Percentiles rank a stretch among this genome's conserved stretches.
Evolutionary conservation across 2,329 filamentous ascomycete species (phyloP).

Genomic region (Gremmenia infestans): DNA sequence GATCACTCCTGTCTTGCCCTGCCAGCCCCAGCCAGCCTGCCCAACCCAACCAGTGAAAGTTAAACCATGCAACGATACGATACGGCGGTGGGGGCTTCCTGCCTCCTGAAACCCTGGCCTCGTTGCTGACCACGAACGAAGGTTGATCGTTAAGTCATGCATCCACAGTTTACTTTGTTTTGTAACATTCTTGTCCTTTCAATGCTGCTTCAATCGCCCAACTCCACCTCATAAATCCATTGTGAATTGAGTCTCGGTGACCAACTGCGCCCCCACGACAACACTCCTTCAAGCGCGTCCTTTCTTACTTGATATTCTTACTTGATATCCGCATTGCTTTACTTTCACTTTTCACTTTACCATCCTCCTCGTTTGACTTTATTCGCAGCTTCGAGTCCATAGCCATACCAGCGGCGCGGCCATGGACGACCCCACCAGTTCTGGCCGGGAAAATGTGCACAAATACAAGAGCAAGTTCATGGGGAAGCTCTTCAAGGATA

Average conservation of each 20-base stretch:
- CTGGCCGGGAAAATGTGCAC: slow-evolving; percentile 26
- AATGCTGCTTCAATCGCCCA: background rate
- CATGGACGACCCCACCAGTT: slow-evolving; percentile 21
- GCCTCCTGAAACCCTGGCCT: too few relatives aligned
- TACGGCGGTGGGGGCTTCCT: too few relatives aligned
- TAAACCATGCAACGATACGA: too few relatives aligned
- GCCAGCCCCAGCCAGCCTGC: too few relatives aligned
- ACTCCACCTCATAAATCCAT: background rate
- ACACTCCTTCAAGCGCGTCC: background rate
- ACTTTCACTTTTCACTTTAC: background rate
- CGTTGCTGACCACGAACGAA: too few relatives aligned
- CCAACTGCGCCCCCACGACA: background rate
- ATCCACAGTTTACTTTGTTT: background rate
- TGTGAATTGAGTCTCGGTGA: background rate
- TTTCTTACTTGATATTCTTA: background rate
- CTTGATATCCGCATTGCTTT: background rate
- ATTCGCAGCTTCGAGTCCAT: background rate
- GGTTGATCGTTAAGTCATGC: background rate
- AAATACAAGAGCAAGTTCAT: slow-evolving; percentile 45
- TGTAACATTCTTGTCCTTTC: background rate
- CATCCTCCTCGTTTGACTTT: background rate
- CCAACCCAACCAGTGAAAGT: too few relatives aligned
- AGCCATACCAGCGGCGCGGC: slow-evolving; percentile 3
- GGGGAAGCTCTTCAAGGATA: slow-evolving; percentile 43
- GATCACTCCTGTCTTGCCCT: too few relatives aligned